Evolutionary conservation across 768 basidiomycete genomes (phyloP), one percentile per base, ranked within the genome.

Genomic region (Omphalotus guepiniiformis): DNA sequence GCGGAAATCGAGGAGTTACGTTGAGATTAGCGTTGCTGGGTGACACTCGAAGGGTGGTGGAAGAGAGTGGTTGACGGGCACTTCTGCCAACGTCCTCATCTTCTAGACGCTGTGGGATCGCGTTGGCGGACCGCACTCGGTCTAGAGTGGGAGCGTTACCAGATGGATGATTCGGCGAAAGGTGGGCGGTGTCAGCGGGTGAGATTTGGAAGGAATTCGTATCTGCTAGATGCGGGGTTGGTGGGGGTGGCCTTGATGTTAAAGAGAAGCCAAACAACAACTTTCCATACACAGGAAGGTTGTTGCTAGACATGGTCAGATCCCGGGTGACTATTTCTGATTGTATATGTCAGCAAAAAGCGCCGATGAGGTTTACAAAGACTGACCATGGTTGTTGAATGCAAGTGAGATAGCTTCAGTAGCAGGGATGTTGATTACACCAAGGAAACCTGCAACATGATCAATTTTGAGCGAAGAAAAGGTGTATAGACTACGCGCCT

Each of bases 271-370:
- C 74, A 57, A 93, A 81, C 51, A 85, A 79, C 50, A 93, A 74
- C 65, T 86, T 88, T 21, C 92, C 92, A 62, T 86, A 86, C 0
- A 93, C 92, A 36, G 81, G 76, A 19, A 88, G 75, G 56, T 83
- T 81, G 64, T 88, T 87, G 51, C 82, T 85, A 36, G 83, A 79
- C 73, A 76, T 75, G 34, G 81, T 78, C 42, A 91, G 75, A 58
- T 94, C 90, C 47, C 74, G 76, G 36, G 82, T 87, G 54, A 91
- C 79, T 58, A 83, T 75, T 54, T 82, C 88, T 82, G 63, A 36
- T 43, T 40, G 50, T 32, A 51, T 16, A 42, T 55, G 36, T 47
- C 53, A 61, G 50, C 53, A 25, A 45, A 46, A 46, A 40, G 43
- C 23, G 28, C 46, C 44, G 30, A 6, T 53, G 51, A 37, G 50